Evolutionary conservation across 2,329 filamentous ascomycete genomes (phyloP).

Genomic region (Madurella mycetomatis): DNA sequence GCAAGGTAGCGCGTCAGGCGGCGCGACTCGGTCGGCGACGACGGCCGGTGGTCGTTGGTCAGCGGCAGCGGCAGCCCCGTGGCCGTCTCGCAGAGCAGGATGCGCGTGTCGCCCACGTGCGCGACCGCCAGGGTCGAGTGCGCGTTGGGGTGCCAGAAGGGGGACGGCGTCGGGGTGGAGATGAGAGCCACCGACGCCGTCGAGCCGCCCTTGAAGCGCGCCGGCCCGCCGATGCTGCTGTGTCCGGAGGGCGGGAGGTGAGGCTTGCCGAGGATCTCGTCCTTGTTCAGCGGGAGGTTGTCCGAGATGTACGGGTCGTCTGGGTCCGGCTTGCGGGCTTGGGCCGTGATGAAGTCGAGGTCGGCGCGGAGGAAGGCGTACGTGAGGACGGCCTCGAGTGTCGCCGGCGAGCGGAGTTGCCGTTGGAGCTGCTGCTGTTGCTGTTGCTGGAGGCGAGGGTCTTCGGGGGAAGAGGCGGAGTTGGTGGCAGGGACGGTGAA

Average conservation of each 20-base stretch:
- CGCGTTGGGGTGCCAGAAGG: conserved; percentile 70
- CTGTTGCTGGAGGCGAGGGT: background rate
- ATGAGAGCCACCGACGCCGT: conserved; percentile 88
- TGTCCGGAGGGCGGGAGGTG: conserved; percentile 51
- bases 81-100: conserved; percentile 81
- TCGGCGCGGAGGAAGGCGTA: conserved; percentile 94
- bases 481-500: conserved; percentile 48
- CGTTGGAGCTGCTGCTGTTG: background rate
- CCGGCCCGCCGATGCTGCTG: conserved; percentile 65
- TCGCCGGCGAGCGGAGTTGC: conserved; percentile 38
- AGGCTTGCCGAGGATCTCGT: conserved; percentile 71
- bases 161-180: background rate
- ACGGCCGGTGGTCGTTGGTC: conserved; percentile 89
- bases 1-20: conserved; percentile 74
- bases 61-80: conserved; percentile 76
- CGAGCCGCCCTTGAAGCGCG: conserved; percentile 86
- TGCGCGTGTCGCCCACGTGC: conserved; percentile 89
- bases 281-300: conserved; percentile 72
- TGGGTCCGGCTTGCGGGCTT: conserved; percentile 74
- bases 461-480: conserved; percentile 20
- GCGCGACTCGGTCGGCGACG: conserved; percentile 75
- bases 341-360: conserved; percentile 86
- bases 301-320: conserved; percentile 64
- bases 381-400: conserved; percentile 73
- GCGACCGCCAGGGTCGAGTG: conserved; percentile 80